phyloP scores from a whole-genome alignment of 352 stramenopile genomes.

The Phytophthora multivora region DNA sequence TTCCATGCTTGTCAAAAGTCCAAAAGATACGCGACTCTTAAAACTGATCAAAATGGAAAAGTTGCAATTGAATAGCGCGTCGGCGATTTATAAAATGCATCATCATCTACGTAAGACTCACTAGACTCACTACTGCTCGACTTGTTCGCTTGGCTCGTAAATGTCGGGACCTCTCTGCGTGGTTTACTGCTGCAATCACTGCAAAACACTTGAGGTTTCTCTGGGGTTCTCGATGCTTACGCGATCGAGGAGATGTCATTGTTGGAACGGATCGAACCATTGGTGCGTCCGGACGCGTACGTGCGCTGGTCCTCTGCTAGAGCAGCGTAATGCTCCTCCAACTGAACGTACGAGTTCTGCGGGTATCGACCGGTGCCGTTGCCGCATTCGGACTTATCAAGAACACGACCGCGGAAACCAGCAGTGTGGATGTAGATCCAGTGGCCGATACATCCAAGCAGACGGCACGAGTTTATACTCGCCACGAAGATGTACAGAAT shows the following conservation, averaged over 20 bases:
- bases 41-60: not conserved
- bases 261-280: slow-evolving; percentile 33
- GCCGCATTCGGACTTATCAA: slow-evolving; percentile 61
- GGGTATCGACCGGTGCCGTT: slow-evolving; percentile 56
- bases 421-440: slow-evolving; percentile 74
- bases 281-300: slow-evolving; percentile 50
- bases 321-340: slow-evolving; percentile 77
- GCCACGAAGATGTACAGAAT: slow-evolving; percentile 76
- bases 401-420: slow-evolving; percentile 38
- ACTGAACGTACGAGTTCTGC: slow-evolving; percentile 61
- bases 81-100: slow-evolving; percentile 30
- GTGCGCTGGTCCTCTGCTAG: slow-evolving; percentile 68
- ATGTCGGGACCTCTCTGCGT: slow-evolving; percentile 27
- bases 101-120: slow-evolving; percentile 26
- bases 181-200: slow-evolving; percentile 21
- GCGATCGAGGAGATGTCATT: slow-evolving; percentile 37
- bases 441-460: slow-evolving; percentile 73
- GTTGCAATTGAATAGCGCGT: slow-evolving; percentile 18
- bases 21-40: slow-evolving; percentile 19
- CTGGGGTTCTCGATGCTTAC: slow-evolving; percentile 20
- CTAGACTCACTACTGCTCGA: slow-evolving; percentile 30
- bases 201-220: slow-evolving; percentile 13
- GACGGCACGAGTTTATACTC: slow-evolving; percentile 64
- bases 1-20: slow-evolving; percentile 18
- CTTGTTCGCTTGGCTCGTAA: slow-evolving; percentile 21